These are phyloP conservation scores for Lachnellula suecica DNA, from an alignment of 2,329 filamentous ascomycete species.

Conservation along the genomic window DNA sequence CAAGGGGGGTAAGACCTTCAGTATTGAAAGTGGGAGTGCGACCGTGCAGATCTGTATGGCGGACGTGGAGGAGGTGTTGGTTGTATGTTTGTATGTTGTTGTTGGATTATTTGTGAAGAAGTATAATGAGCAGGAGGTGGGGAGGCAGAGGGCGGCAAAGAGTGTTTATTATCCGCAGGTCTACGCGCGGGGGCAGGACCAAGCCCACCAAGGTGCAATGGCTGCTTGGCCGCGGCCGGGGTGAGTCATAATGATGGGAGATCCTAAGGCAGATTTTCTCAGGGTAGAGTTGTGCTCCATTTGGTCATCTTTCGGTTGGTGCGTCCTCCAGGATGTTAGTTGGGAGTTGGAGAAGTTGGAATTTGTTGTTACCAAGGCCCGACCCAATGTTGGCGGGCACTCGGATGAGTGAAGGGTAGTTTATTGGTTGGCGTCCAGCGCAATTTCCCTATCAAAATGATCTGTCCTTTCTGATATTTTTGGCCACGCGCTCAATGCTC, in stretches of 20 bases:
- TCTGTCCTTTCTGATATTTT: too few relatives aligned
- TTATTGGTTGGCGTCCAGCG: too few relatives aligned
- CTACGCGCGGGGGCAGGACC: neutral
- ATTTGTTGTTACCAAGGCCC: too few relatives aligned
- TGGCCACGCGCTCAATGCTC: too few relatives aligned
- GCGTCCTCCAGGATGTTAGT: too few relatives aligned
- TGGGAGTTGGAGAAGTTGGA: too few relatives aligned
- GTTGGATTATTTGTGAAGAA: constrained; percentile 7
- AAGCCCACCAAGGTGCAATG: neutral
- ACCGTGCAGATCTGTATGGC: constrained; percentile 30
- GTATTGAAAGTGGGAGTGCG: constrained; percentile 19
- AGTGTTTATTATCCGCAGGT: neutral
- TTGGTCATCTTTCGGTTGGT: too few relatives aligned
- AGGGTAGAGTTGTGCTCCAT: too few relatives aligned
- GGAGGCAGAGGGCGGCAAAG: neutral
- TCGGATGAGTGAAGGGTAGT: too few relatives aligned
- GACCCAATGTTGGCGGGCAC: too few relatives aligned
- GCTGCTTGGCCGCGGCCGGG: neutral
- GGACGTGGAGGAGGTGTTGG: constrained; percentile 28
- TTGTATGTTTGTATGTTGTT: constrained; percentile 17
- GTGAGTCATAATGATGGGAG: neutral
- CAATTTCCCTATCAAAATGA: too few relatives aligned
- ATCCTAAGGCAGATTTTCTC: neutral
- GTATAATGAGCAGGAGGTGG: constrained; percentile 1
- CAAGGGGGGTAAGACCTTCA: constrained; percentile 4